phyloP scores from a whole-genome alignment of 2,329 filamentous ascomycete genomes.

The Aureobasidium mangrovei region DNA sequence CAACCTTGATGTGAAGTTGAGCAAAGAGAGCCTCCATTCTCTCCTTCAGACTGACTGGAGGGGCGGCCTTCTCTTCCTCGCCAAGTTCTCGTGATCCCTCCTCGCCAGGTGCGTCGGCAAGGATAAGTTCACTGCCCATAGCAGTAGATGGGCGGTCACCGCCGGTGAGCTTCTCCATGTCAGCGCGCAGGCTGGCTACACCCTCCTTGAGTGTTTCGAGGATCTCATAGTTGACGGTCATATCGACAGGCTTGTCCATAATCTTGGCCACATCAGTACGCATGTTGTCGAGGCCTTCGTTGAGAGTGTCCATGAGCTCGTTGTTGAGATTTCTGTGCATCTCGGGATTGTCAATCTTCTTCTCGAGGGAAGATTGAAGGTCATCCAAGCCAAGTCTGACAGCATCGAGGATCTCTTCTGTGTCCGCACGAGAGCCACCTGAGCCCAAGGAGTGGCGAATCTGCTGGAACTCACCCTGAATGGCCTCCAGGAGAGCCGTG shows the following conservation, averaged over 20 bases:
- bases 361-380: constrained; percentile 40
- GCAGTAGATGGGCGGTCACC: constrained; percentile 35
- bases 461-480: constrained; percentile 43
- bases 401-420: constrained; percentile 42
- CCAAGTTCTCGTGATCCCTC: constrained; percentile 26
- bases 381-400: constrained; percentile 43
- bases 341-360: constrained; percentile 47
- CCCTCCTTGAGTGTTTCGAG: constrained; percentile 80
- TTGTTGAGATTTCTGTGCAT: constrained; percentile 45
- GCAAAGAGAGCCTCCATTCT: constrained; percentile 76
- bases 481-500: constrained; percentile 44
- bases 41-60: constrained; percentile 48
- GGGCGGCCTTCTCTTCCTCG: constrained; percentile 17
- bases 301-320: constrained; percentile 53
- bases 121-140: constrained; percentile 45
- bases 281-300: constrained; percentile 65
- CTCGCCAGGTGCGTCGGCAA: constrained; percentile 45
- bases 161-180: constrained; percentile 71
- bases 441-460: constrained; percentile 36
- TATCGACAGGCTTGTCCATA: constrained; percentile 68
- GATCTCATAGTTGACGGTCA: constrained; percentile 82
- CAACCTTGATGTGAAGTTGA: constrained; percentile 75
- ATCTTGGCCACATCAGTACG: constrained; percentile 67
- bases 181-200: constrained; percentile 62
- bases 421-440: constrained; percentile 33